phyloP scores from a whole-genome alignment of 2,329 filamentous ascomycete genomes.

The Aspergillus phoenicis region DNA sequence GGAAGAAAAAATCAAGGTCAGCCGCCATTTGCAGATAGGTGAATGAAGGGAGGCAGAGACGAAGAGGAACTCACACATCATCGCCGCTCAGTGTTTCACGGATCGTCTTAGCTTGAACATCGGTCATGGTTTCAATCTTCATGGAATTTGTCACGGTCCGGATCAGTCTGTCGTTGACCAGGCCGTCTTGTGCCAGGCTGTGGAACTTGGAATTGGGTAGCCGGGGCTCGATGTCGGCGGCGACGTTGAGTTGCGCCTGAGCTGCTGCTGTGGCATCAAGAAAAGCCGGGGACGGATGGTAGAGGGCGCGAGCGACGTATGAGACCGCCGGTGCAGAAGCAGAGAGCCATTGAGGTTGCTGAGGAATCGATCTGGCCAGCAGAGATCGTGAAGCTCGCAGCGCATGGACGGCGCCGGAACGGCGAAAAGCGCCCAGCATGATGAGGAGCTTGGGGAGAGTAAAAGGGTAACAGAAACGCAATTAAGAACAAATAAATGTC shows the following conservation, averaged over 20 bases:
- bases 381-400: slow-evolving; percentile 37
- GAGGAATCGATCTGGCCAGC: slow-evolving; percentile 30
- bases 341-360: slow-evolving; percentile 32
- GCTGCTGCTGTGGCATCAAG: slow-evolving; percentile 23
- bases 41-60: neutral
- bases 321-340: slow-evolving; percentile 21
- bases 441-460: slow-evolving; percentile 13
- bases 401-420: slow-evolving; percentile 40
- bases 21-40: slow-evolving; percentile 19
- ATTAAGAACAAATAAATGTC: slow-evolving; percentile 7
- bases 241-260: too few relatives aligned
- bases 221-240: slow-evolving; percentile 27
- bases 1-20: slow-evolving; percentile 15
- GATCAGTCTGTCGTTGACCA: slow-evolving; percentile 68
- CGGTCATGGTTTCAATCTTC: slow-evolving; percentile 83
- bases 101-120: slow-evolving; percentile 85
- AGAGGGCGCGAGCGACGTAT: slow-evolving; percentile 30
- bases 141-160: slow-evolving; percentile 70
- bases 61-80: slow-evolving; percentile 68
- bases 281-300: slow-evolving; percentile 32
- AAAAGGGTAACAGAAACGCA: slow-evolving; percentile 2
- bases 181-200: slow-evolving; percentile 33
- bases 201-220: neutral
- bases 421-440: slow-evolving; percentile 46
- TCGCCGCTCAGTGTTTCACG: slow-evolving; percentile 74